These are phyloP conservation scores for Leptosphaerulina australis DNA, from an alignment of 2,329 filamentous ascomycete genomes.

Conservation along the genomic window DNA sequence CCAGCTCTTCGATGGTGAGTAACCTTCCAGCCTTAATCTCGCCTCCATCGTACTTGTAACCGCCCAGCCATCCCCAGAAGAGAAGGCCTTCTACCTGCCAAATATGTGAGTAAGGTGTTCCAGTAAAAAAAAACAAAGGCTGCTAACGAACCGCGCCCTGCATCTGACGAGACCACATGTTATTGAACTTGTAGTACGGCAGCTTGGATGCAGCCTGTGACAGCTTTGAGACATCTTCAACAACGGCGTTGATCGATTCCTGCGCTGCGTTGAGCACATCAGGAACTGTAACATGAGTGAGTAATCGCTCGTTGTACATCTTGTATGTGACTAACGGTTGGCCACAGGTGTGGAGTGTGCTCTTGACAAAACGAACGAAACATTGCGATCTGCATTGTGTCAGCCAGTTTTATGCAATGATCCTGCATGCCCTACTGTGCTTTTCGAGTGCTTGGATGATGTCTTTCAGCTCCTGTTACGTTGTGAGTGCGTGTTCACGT, in stretches of 20 bases:
- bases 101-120: constrained; percentile 14
- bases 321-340: constrained; percentile 57
- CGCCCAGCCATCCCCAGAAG: constrained; percentile 78
- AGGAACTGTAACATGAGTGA: constrained; percentile 60
- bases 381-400: constrained; percentile 66
- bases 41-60: constrained; percentile 62
- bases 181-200: constrained; percentile 98
- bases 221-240: constrained; percentile 72
- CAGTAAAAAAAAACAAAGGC: neutral
- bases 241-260: constrained; percentile 71
- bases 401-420: neutral
- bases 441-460: constrained; percentile 83
- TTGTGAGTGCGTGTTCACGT: constrained; percentile 40
- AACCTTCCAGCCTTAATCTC: constrained; percentile 66
- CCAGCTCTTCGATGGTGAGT: constrained; percentile 86
- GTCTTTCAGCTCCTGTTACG: constrained; percentile 70
- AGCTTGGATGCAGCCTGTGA: constrained; percentile 77
- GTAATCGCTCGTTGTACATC: neutral
- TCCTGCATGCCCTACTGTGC: constrained; percentile 57
- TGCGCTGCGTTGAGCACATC: constrained; percentile 73
- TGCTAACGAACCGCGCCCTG: constrained; percentile 72
- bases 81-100: constrained; percentile 62
- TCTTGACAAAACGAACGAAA: constrained; percentile 82
- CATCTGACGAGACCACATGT: constrained; percentile 80
- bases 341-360: constrained; percentile 83